A percentile compares a stretch with the other conserved stretches of the same genome.
Conservation (phyloP, 768 basidiomycete species). For the Pleurotus platypus region DNA sequence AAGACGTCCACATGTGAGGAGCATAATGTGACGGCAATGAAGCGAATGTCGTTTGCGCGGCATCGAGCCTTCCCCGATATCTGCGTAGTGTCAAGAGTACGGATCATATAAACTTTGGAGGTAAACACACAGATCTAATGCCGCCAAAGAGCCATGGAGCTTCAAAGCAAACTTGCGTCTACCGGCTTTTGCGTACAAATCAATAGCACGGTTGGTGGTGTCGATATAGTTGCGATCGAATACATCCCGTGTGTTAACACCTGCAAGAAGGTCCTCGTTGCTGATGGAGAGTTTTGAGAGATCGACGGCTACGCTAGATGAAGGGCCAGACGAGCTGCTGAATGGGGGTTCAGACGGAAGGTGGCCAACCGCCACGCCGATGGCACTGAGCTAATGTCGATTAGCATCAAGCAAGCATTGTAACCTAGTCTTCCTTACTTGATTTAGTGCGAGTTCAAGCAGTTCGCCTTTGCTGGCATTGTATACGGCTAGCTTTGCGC, state of each 20-base stretch:
- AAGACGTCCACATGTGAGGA: conserved; percentile 74
- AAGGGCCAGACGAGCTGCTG: conserved; percentile 34
- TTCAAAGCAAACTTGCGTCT: conserved; percentile 84
- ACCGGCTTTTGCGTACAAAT: conserved; percentile 79
- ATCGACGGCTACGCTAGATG: conserved; percentile 16
- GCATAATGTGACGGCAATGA: conserved; percentile 86
- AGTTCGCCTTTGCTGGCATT: conserved; percentile 86
- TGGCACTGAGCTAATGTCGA: conserved; percentile 66
- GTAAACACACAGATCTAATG: conserved; percentile 76
- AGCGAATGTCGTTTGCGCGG: conserved; percentile 67
- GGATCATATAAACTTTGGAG: background rate
- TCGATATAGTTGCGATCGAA: conserved; percentile 80
- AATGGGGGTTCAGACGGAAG: conserved; percentile 76
- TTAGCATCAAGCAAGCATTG: background rate
- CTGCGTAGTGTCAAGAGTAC: conserved; percentile 32
- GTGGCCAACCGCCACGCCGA: conserved; percentile 73
- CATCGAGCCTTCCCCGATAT: conserved; percentile 58
- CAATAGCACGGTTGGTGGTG: conserved; percentile 78
- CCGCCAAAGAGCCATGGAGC: conserved; percentile 82
- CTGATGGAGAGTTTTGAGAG: conserved; percentile 38
- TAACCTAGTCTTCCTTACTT: conserved; percentile 44
- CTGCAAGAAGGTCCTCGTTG: conserved; percentile 55
- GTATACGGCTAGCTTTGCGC: conserved; percentile 44
- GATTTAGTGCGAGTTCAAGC: conserved; percentile 80
- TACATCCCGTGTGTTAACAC: conserved; percentile 47